phyloP scores from a whole-genome alignment of 768 basidiomycete genomes.

The Candolleomyces eurysporus region DNA sequence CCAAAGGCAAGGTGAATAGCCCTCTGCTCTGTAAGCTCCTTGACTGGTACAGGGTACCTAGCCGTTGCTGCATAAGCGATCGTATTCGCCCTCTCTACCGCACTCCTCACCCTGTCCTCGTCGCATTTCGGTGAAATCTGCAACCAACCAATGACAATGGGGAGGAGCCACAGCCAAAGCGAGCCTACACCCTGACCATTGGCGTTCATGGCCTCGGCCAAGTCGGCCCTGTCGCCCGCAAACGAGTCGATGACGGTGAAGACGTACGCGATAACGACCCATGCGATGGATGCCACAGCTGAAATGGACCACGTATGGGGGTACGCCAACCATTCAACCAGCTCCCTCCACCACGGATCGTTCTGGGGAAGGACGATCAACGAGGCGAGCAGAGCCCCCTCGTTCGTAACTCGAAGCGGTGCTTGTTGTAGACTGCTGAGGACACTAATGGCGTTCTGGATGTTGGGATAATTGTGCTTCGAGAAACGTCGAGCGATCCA shows the following conservation, averaged over 20 bases:
- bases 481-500: constrained; percentile 37
- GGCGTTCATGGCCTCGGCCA: constrained; percentile 18
- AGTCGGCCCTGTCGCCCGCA: constrained; percentile 14
- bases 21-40: neutral
- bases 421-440: constrained; percentile 43
- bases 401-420: constrained; percentile 29
- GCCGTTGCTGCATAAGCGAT: constrained; percentile 19
- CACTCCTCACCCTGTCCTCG: constrained; percentile 25
- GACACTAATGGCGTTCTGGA: constrained; percentile 26
- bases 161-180: constrained; percentile 43
- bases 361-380: constrained; percentile 25
- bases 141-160: constrained; percentile 41
- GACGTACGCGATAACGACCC: constrained; percentile 44
- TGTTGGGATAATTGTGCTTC: constrained; percentile 27
- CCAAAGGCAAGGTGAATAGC: constrained; percentile 2
- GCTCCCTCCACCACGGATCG: constrained; percentile 39
- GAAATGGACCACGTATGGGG: constrained; percentile 34
- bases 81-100: constrained; percentile 26
- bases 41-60: neutral
- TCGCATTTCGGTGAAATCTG: constrained; percentile 40
- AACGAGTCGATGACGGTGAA: constrained; percentile 39
- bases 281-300: constrained; percentile 37
- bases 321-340: constrained; percentile 31
- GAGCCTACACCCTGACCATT: constrained; percentile 38
- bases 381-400: constrained; percentile 25